A percentile compares a stretch with the other conserved stretches of the same genome.
Evolutionary conservation across 106 monocot genomes (phyloP).

Genomic region (Cymbidium sinense): DNA sequence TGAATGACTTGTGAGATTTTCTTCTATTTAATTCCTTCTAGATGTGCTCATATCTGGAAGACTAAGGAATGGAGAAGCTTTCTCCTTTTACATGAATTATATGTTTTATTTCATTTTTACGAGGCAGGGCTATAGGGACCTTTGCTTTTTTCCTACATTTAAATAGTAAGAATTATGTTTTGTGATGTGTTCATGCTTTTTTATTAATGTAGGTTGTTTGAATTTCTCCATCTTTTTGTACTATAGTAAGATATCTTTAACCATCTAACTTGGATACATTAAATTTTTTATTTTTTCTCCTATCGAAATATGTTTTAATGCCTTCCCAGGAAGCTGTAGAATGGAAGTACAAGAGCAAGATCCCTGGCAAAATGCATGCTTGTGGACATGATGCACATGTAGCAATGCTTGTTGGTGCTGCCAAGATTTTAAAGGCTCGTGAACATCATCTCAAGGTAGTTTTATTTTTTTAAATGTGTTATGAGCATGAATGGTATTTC

Average conservation of each 20-base stretch:
- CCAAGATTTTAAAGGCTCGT: conserved; percentile 45
- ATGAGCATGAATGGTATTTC: neutral
- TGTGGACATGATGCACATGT: conserved; percentile 77
- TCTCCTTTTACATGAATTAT: neutral
- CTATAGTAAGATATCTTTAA: neutral
- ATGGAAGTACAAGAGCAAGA: conserved; percentile 61
- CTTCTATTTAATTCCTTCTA: neutral
- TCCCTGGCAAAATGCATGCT: conserved; percentile 67
- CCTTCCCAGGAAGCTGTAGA: conserved; percentile 43
- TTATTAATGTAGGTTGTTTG: neutral
- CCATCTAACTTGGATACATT: neutral
- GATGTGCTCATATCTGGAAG: neutral
- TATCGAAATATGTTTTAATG: neutral
- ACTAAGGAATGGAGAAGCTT: neutral
- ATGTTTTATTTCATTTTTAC: too few relatives aligned
- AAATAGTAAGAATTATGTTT: neutral
- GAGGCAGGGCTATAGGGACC: too few relatives aligned
- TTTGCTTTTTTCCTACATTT: too few relatives aligned
- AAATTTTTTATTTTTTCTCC: neutral
- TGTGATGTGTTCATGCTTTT: neutral
- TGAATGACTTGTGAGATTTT: neutral
- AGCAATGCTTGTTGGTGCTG: conserved; percentile 67
- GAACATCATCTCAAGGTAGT: conserved; percentile 46
- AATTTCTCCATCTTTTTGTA: neutral
- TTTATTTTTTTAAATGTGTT: conserved; percentile 6